Base-by-base conservation (phyloP, 441 rosid genomes). In the Brassica balearica region DNA sequence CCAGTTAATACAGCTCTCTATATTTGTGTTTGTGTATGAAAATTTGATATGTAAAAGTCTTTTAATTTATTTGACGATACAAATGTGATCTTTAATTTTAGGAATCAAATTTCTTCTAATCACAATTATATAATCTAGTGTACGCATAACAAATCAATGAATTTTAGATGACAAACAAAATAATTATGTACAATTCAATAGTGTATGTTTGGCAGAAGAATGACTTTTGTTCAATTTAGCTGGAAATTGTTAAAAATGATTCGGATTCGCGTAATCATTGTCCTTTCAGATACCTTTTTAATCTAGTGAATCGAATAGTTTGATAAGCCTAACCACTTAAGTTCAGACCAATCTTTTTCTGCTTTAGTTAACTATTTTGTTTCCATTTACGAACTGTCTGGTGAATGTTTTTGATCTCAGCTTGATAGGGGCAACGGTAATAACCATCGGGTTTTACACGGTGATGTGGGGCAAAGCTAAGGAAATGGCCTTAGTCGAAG, bases 381-480 rank as follows among this genome's bases (percentile, higher is more conserved):
- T 60, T 34, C 12, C 25, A 12, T 41, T 22, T 36, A 0, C 32
- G 46, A 34, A 55, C 59, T 55, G 20, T 58, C 34, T 19, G 34
- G n/a, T 25, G 5, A 19, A 67, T 73, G 61, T 55, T 80, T 41
- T 68, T 69, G 68, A 43, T 48, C 22, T 43, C 84, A 92, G 97
- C 77, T 72, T 89, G 9, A 81, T 90, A 0, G 96, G 97, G 61
- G 96, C 97, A 48, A 83, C 87, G 0, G 80, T 88, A 22, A 91
- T 92, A 79, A 85, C 99, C 0, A 12, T 89, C 5, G 96, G 97
- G 46, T 95, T 91, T 65, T 92, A 91, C 55, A 91, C 86, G 3
- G 92, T 91, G 6, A 88, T 90, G 90, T 90, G 94, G 98, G 97
- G 97, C 3, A 95, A 95, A 85, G 78, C 86, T 3, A 92, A 88